phyloP scores from a whole-genome alignment of 306 rosid genomes.

The Potentilla sterilis region DNA sequence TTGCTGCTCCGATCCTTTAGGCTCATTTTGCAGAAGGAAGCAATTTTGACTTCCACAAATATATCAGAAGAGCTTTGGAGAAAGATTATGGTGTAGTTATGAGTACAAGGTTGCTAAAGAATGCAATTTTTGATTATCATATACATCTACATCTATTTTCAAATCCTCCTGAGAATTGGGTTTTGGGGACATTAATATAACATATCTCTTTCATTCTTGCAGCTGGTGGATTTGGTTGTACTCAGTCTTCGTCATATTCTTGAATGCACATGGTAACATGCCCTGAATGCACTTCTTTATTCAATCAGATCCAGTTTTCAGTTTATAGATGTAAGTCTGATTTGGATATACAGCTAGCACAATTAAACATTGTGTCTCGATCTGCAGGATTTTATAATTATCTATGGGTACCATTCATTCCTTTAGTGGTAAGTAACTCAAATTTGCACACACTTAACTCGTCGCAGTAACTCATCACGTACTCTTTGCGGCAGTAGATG shows the following conservation, averaged over 20 bases:
- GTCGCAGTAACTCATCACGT: neutral
- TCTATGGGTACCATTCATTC: conserved; percentile 58
- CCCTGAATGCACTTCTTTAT: neutral
- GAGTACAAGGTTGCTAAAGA: conserved; percentile 40
- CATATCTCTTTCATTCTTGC: conserved; percentile 17
- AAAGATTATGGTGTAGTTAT: conserved; percentile 54
- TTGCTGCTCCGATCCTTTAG: conserved; percentile 18
- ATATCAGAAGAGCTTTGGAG: conserved; percentile 45
- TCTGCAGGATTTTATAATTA: conserved; percentile 44
- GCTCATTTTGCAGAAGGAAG: conserved; percentile 59
- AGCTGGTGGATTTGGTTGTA: conserved; percentile 75
- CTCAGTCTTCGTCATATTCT: conserved; percentile 40
- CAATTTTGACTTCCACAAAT: conserved; percentile 54
- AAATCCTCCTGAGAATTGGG: neutral
- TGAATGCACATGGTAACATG: conserved; percentile 49
- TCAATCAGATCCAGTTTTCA: neutral
- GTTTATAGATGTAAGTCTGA: neutral
- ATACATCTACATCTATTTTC: neutral
- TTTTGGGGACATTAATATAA: neutral
- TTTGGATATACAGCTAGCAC: neutral
- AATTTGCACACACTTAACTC: neutral
- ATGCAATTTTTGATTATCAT: neutral
- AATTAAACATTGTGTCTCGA: neutral
- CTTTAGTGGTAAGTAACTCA: conserved; percentile 45
- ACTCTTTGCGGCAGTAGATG: neutral